Evolutionary conservation across 768 basidiomycete genomes (phyloP).

Genomic region (Auricularia sp.): DNA sequence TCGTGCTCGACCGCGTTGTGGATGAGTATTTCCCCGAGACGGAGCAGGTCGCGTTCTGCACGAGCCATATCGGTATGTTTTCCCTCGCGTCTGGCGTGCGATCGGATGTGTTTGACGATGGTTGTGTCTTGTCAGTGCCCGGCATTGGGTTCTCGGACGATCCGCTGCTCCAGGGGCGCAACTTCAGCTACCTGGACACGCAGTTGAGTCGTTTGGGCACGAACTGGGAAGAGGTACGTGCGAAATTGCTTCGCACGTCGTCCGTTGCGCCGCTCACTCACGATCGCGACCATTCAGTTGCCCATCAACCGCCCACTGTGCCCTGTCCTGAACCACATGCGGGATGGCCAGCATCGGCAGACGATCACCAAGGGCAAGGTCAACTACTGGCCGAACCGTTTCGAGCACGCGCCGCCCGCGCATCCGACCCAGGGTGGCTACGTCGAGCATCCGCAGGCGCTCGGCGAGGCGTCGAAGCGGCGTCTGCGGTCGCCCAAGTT

Average conservation of each 20-base stretch:
- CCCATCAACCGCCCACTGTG: slow-evolving; percentile 79
- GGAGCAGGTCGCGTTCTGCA: slow-evolving; percentile 88
- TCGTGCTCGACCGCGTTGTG: slow-evolving; percentile 52
- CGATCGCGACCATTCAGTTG: slow-evolving; percentile 30
- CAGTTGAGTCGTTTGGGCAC: slow-evolving; percentile 71
- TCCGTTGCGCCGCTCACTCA: neutral
- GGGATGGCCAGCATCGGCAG: slow-evolving; percentile 50
- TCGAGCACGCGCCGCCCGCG: neutral
- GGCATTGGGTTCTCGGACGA: slow-evolving; percentile 68
- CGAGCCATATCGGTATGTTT: slow-evolving; percentile 30
- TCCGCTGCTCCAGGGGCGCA: slow-evolving; percentile 73
- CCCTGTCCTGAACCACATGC: slow-evolving; percentile 60
- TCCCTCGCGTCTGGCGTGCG: too few relatives aligned
- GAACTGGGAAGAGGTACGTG: slow-evolving; percentile 60
- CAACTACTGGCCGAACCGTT: slow-evolving; percentile 81
- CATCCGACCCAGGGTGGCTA: neutral
- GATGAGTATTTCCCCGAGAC: slow-evolving; percentile 79
- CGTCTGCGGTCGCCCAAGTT: slow-evolving; percentile 40
- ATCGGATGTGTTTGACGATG: too few relatives aligned
- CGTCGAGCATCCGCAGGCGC: slow-evolving; percentile 30
- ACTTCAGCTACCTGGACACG: slow-evolving; percentile 83
- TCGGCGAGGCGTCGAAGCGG: slow-evolving; percentile 44
- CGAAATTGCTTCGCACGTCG: neutral
- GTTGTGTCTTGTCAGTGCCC: slow-evolving; percentile 34
- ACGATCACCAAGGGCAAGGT: slow-evolving; percentile 47